Evolutionary conservation across 305 asterid genomes (phyloP).

Genomic region (Nicotiana rustica): DNA sequence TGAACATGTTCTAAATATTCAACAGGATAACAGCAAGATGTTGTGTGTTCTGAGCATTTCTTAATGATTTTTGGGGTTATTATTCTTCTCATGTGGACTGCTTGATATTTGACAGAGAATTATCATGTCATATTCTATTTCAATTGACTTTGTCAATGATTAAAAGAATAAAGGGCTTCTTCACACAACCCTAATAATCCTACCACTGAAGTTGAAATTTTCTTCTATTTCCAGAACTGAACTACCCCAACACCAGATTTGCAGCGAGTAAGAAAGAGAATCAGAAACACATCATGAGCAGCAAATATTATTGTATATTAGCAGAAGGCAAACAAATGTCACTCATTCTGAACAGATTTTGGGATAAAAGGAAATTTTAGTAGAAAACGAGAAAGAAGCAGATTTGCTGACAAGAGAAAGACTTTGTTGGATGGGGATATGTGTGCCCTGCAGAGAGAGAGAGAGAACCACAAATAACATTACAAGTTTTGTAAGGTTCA

Average conservation of each 20-base stretch:
- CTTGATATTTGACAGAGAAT: too few species aligned
- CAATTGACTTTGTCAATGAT: too few species aligned
- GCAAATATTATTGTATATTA: not conserved
- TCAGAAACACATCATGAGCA: not conserved
- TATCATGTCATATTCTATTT: too few species aligned
- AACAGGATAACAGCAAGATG: too few species aligned
- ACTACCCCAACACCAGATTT: not conserved
- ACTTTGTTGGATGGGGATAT: not conserved
- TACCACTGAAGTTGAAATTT: too few species aligned
- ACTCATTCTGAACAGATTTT: not conserved
- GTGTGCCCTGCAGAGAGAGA: not conserved
- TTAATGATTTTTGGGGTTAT: too few species aligned
- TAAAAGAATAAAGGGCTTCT: too few species aligned
- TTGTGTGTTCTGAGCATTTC: too few species aligned
- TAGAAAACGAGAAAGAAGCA: not conserved
- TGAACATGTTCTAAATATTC: too few species aligned
- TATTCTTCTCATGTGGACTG: too few species aligned
- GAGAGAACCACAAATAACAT: not conserved
- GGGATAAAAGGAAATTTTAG: not conserved
- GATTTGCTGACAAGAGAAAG: not conserved
- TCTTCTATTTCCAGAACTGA: not conserved
- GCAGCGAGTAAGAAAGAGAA: not conserved
- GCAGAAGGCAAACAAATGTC: not conserved
- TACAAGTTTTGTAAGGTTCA: not conserved
- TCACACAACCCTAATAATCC: too few species aligned